These are phyloP conservation scores for Suillus variegatus DNA, from an alignment of 768 basidiomycete genomes.

Conservation along the genomic window DNA sequence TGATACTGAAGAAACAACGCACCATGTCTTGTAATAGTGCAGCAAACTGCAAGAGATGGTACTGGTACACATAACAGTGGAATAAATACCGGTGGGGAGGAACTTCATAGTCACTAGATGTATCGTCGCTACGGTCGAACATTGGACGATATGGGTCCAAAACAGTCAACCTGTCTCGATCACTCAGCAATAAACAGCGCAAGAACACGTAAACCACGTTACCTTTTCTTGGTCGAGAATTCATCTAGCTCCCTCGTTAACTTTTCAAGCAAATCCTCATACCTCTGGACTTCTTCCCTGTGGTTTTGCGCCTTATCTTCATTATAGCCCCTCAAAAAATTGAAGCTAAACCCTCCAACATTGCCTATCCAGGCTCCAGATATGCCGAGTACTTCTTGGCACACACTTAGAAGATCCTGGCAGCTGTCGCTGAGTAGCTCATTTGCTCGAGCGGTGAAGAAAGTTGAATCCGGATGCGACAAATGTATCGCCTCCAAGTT, in stretches of 20 bases:
- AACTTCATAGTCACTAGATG: slow-evolving; percentile 34
- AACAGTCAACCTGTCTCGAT: slow-evolving; percentile 42
- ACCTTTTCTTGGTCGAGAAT: slow-evolving; percentile 59
- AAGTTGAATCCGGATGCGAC: slow-evolving; percentile 47
- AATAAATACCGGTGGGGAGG: slow-evolving; percentile 73
- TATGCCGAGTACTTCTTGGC: slow-evolving; percentile 40
- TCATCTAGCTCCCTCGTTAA: slow-evolving; percentile 40
- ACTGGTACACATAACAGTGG: slow-evolving; percentile 73
- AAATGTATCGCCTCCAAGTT: slow-evolving; percentile 62
- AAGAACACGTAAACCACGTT: slow-evolving; percentile 7
- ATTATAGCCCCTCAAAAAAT: slow-evolving; percentile 36
- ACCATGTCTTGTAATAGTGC: slow-evolving; percentile 36
- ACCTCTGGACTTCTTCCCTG: slow-evolving; percentile 36
- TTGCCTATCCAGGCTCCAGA: slow-evolving; percentile 53
- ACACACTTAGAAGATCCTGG: slow-evolving; percentile 49
- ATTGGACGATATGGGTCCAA: slow-evolving; percentile 61
- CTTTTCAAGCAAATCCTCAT: slow-evolving; percentile 38
- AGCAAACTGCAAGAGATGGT: slow-evolving; percentile 44
- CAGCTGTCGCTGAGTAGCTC: slow-evolving; percentile 54
- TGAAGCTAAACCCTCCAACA: slow-evolving; percentile 36
- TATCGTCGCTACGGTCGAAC: slow-evolving; percentile 41
- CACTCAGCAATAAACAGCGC: slow-evolving; percentile 4
- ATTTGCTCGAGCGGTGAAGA: slow-evolving; percentile 43
- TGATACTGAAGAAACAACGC: slow-evolving; percentile 11
- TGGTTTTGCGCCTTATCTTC: slow-evolving; percentile 33